Evolutionary conservation across 2,329 filamentous ascomycete species (phyloP).

Genomic region (Diaporthe vexans): DNA sequence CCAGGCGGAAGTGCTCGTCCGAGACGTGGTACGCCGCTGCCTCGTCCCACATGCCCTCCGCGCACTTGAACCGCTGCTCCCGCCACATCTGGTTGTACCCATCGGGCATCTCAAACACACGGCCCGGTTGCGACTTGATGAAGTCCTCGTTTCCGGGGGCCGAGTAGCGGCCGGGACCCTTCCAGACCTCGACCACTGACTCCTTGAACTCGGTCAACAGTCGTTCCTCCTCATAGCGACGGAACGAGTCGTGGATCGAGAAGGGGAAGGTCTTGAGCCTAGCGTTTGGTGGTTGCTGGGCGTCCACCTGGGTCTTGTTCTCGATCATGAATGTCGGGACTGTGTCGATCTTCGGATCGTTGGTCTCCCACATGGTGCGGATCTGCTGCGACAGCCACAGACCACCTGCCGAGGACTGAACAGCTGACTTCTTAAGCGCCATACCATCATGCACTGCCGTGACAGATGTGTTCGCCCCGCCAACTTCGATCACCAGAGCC

Average conservation of each 20-base stretch:
- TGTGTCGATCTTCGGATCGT: conserved; percentile 78
- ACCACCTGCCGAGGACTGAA: conserved; percentile 87
- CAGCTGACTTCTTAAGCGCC: conserved; percentile 90
- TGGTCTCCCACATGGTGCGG: conserved; percentile 81
- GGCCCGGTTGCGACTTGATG: conserved; percentile 79
- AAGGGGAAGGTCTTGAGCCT: conserved; percentile 78
- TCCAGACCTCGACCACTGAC: conserved; percentile 94
- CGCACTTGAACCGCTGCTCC: conserved; percentile 85
- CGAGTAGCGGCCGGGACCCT: conserved; percentile 78
- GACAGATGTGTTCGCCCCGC: conserved; percentile 88
- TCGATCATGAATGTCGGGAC: conserved; percentile 90
- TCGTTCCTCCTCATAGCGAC: conserved; percentile 89
- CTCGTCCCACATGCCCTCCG: conserved; percentile 93
- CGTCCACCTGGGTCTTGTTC: conserved; percentile 90
- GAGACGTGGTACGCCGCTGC: conserved; percentile 73
- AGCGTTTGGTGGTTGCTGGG: conserved; percentile 82
- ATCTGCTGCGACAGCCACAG: conserved; percentile 93
- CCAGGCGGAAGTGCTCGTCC: conserved; percentile 60
- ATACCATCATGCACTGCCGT: conserved; percentile 95
- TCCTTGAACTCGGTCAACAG: conserved; percentile 98
- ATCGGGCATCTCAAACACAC: conserved; percentile 97
- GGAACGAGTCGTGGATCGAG: conserved; percentile 78
- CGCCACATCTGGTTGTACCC: conserved; percentile 97
- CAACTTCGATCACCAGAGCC: conserved; percentile 92
- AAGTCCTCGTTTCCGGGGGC: conserved; percentile 81